Evolutionary conservation across 768 basidiomycete genomes (phyloP).

Genomic region (Auriscalpium vulgare): DNA sequence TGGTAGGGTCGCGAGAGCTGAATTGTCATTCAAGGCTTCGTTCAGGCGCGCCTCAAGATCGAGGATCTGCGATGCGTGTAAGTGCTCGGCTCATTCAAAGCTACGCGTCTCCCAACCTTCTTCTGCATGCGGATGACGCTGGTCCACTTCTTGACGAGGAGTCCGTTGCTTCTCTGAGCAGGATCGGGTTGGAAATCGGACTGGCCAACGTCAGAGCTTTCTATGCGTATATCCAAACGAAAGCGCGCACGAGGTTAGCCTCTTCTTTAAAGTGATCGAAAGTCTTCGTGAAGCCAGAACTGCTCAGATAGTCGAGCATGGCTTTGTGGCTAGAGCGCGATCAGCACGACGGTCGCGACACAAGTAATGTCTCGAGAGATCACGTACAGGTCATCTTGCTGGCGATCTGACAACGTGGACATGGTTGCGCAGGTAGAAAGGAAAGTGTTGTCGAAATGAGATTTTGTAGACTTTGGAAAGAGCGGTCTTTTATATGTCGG

Average conservation of each 20-base stretch:
- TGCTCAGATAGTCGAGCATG: slow-evolving; percentile 29
- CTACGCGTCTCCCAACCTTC: slow-evolving; percentile 8
- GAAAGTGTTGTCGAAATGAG: too few relatives aligned
- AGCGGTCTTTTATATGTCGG: too few relatives aligned
- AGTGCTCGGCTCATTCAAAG: not conserved
- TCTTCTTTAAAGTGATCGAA: slow-evolving; percentile 27
- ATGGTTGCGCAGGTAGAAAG: not conserved
- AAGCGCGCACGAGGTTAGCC: slow-evolving; percentile 5
- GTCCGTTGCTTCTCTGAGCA: slow-evolving; percentile 14
- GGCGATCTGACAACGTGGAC: not conserved
- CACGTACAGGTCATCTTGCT: slow-evolving; percentile 2
- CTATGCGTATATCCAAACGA: not conserved
- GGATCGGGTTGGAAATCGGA: slow-evolving; percentile 24
- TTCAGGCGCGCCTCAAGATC: slow-evolving; percentile 50
- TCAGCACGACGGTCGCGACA: not conserved
- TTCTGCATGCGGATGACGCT: slow-evolving; percentile 19
- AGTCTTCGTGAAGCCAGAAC: slow-evolving; percentile 25
- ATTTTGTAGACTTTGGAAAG: too few relatives aligned
- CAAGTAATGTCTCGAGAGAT: not conserved
- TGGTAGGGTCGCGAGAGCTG: slow-evolving; percentile 24
- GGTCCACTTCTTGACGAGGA: slow-evolving; percentile 18
- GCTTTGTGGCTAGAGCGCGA: slow-evolving; percentile 24
- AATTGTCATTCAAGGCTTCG: slow-evolving; percentile 40
- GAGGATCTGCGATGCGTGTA: slow-evolving; percentile 37
- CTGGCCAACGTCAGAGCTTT: slow-evolving; percentile 6